Base-by-base conservation (phyloP, 1,139 yeast genomes). In the Meyerozyma smithsonii region DNA sequence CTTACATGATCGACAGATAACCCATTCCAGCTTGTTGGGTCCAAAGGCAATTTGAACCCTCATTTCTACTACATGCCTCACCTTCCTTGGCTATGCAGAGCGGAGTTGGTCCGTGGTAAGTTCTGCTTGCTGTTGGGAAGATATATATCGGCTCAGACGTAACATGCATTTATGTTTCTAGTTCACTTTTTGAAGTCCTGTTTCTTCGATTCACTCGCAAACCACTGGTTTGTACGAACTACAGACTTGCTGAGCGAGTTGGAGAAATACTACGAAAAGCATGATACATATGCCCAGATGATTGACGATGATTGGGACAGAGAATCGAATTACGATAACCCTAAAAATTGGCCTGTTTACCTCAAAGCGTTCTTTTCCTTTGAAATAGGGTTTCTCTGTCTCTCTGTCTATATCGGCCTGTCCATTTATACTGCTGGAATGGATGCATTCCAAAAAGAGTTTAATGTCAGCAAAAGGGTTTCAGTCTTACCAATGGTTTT, bases 371-470 rank as follows among this genome's bases (percentile, higher is more conserved):
- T 38, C 20, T 30, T 42, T 18, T 24, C 30, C 20, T 8, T 23
- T 5, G 28, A 34, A 20, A 25, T 42, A 3, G 26, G 21, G 6
- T 12, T 42, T 18, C 24, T 42, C 12, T 36, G 41, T 4, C 10
- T 33, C n/a, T 38, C 39, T 10, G 43, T 42, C 11, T 42, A 42
- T 25, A 38, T 40, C 35, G 45, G 34, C 4, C 21, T 38, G 14
- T 41, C 43, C 18, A 42, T 42, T 17, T 42, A 42, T 28, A 40
- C 43, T 15, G 43, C 45, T 4, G 45, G 45, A n/a, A 24, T 40
- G n/a, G 35, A 36, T 10, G 35, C 38, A 3, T 19, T 42, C 16
- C 36, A 33, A 42, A 33, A 30, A 21, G 18, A 35, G 15, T 38
- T 40, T 20, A 28, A 24, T 16, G 35, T 38, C 18, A 17, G 32